Percentiles rank a stretch among this genome's conserved stretches.
phyloP scores from a whole-genome alignment of 495 filamentous ascomycete genomes.

The Pyronema omphalodes region DNA sequence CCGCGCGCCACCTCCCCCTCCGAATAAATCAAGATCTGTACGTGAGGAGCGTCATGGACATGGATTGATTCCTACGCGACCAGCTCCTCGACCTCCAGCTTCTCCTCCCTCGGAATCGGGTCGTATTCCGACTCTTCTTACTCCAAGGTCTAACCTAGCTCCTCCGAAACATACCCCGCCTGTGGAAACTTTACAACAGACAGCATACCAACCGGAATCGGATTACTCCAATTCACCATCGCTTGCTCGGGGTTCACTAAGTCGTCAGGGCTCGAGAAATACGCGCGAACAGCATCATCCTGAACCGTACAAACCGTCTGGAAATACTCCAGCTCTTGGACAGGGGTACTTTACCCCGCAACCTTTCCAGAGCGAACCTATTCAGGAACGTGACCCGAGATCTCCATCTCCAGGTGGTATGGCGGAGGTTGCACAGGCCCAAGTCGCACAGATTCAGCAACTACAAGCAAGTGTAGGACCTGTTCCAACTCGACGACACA shows the following conservation, averaged over 20 bases:
- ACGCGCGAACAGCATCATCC: background rate
- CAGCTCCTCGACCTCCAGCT: slow-evolving; percentile 45
- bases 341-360: background rate
- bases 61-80: slow-evolving; percentile 39
- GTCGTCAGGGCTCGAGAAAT: background rate
- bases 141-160: slow-evolving; percentile 7
- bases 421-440: background rate
- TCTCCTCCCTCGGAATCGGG: slow-evolving; percentile 17
- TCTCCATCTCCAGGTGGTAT: background rate
- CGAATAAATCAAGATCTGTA: slow-evolving; percentile 25
- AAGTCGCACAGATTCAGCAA: background rate
- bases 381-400: background rate
- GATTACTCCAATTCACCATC: background rate
- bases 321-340: background rate
- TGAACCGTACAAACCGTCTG: background rate
- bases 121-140: slow-evolving; percentile 2
- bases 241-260: background rate
- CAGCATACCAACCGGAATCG: slow-evolving; percentile 18
- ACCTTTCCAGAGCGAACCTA: slow-evolving; percentile 1
- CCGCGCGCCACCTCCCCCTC: slow-evolving; percentile 77
- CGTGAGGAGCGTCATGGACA: slow-evolving; percentile 30
- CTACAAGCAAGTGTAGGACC: slow-evolving; percentile 9
- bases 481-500: slow-evolving; percentile 19
- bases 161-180: slow-evolving; percentile 26
- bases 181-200: slow-evolving; percentile 20